Conservation (phyloP, 345 rosid genomes). For the Syzygium grande region DNA sequence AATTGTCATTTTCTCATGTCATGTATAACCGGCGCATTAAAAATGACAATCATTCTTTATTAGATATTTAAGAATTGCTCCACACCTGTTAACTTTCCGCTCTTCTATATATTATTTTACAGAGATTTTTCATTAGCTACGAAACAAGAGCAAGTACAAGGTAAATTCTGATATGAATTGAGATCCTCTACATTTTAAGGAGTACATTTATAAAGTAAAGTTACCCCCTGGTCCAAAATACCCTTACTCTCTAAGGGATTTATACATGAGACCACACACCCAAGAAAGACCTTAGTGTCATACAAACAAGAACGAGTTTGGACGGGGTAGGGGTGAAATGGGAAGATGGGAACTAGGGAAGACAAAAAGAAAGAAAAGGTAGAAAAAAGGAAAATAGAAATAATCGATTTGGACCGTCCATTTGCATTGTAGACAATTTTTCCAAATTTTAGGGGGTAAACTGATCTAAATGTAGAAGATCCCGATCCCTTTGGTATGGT, state of each 20-base stretch:
- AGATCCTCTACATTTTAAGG: neutral
- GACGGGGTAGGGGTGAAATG: neutral
- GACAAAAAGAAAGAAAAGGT: neutral
- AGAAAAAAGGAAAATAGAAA: neutral
- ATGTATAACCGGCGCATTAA: neutral
- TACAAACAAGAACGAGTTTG: neutral
- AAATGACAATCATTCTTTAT: neutral
- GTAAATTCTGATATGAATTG: neutral
- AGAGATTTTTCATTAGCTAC: neutral
- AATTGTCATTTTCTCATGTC: neutral
- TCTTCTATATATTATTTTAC: neutral
- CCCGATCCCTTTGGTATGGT: neutral
- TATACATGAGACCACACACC: neutral
- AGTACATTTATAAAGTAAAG: neutral
- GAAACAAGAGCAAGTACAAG: neutral
- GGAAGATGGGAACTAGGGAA: neutral
- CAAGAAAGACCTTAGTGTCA: neutral
- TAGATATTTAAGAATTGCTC: neutral
- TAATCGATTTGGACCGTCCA: neutral
- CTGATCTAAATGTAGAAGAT: neutral
- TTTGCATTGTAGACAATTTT: neutral
- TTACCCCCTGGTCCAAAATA: neutral
- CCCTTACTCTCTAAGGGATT: neutral
- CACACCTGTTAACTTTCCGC: neutral
- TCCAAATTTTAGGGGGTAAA: neutral